Base-by-base conservation (phyloP, 805 yeast species). In the Tetrapisispora phaffii region DNA sequence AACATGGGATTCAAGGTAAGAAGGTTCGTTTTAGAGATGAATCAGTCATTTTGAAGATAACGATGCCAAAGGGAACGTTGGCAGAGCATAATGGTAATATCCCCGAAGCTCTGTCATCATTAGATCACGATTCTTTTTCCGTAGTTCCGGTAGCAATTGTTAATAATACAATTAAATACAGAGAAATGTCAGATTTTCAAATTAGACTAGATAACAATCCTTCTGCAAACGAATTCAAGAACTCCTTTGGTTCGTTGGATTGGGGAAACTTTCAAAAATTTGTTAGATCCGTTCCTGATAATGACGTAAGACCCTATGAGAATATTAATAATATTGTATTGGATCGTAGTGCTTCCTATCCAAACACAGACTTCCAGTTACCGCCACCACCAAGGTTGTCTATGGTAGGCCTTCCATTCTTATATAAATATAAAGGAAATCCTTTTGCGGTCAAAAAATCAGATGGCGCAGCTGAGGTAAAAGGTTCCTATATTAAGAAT, bases 181-280 rank as follows among this genome's bases (percentile, higher is more conserved):
- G 96, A 53, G 86, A 85, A 51, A 76, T 88, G 73, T 80, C 90
- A 0, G 97, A 89, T 63, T 90, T 87, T 61, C 97, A 93, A 60
- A 74, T 76, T 50, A 68, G 76, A 28, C 75, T 87, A 12, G 74
- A 73, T 41, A 73, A 76, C 52, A 80, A 82, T 13, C 59, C 67
- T 1, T 75, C 79, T 49, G 71, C 75, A 1, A 50, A 62, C 7
- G 68, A 60, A 44, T 63, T 57, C 45, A 53, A 54, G 34, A 44
- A 53, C 5, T 56, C 64, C 32, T 54, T 58, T 44, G 54, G 56
- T 2, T 50, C 63, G 6, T 41, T 62, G n/a, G 60, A 62, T 22
- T 65, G 66, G 63, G 40, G 42, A 3, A 49, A 58, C 17, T 50
- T 65, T 32, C 59, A 60, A 40, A 47, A 51, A 12, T 65, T 57